Evolutionary conservation across 108 stramenopile species (phyloP).

Genomic region (Cyclotella kingstonii): DNA sequence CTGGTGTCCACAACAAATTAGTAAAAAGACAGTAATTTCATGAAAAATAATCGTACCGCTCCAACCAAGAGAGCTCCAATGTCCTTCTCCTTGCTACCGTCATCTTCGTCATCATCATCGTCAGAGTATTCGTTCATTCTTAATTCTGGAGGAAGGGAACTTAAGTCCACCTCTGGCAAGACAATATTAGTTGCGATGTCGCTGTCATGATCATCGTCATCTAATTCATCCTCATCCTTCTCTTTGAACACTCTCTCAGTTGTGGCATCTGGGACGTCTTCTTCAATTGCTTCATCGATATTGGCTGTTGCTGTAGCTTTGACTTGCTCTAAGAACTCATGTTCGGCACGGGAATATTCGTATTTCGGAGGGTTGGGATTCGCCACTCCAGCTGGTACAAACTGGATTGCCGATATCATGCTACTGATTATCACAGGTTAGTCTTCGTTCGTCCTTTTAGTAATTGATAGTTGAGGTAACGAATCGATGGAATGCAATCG

Average conservation of each 20-base stretch:
- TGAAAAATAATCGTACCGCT: conserved; percentile 28
- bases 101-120: conserved; percentile 78
- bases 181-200: conserved; percentile 21
- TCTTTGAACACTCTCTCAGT: conserved; percentile 4
- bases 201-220: conserved; percentile 12
- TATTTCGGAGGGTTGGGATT: conserved; percentile 79
- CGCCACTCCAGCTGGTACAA: conserved; percentile 83
- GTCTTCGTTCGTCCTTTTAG: too few relatives aligned
- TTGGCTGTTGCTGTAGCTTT: conserved; percentile 3
- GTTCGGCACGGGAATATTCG: conserved; percentile 72
- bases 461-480: too few relatives aligned
- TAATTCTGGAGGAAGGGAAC: conserved; percentile 72
- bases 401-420: conserved; percentile 80
- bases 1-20: background rate
- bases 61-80: conserved; percentile 79
- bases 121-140: conserved; percentile 93
- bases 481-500: too few relatives aligned
- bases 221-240: conserved; percentile 29
- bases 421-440: too few relatives aligned
- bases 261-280: conserved; percentile 14
- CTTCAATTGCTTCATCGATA: conserved; percentile 16
- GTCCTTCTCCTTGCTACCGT: conserved; percentile 34
- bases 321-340: conserved; percentile 60
- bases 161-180: conserved; percentile 51
- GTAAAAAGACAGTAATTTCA: background rate